Evolutionary conservation across 2,329 filamentous ascomycete genomes (phyloP).

Genomic region (Graphilbum sp.): DNA sequence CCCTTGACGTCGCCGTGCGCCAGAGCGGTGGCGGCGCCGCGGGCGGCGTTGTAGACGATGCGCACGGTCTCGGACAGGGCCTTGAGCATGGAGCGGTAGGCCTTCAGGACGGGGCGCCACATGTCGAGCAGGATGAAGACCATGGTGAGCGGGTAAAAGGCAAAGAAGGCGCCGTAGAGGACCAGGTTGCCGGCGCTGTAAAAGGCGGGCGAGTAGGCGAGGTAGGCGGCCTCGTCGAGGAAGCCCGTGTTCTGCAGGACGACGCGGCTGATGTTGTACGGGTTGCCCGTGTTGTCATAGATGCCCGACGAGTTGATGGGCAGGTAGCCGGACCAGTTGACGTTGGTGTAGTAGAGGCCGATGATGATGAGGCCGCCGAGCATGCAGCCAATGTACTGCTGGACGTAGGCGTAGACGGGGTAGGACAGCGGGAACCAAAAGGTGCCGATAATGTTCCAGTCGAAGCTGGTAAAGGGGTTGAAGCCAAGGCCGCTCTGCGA

Average conservation of each 20-base stretch:
- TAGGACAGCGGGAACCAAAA: constrained; percentile 19
- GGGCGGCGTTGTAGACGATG: neutral
- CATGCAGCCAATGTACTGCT: constrained; percentile 41
- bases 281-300: constrained; percentile 30
- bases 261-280: constrained; percentile 29
- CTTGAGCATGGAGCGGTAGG: constrained; percentile 2
- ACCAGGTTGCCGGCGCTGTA: constrained; percentile 30
- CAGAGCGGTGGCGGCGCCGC: neutral
- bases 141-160: constrained; percentile 34
- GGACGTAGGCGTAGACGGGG: constrained; percentile 42
- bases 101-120: constrained; percentile 2
- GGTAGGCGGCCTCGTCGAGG: constrained; percentile 29
- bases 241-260: constrained; percentile 23
- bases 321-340: constrained; percentile 36
- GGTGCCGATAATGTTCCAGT: constrained; percentile 19
- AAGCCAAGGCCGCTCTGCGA: constrained; percentile 18
- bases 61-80: neutral
- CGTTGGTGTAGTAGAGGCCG: constrained; percentile 40
- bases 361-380: constrained; percentile 38
- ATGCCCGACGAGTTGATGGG: constrained; percentile 35
- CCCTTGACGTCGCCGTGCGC: neutral
- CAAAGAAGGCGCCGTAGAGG: constrained; percentile 39
- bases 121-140: constrained; percentile 32
- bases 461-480: constrained; percentile 21
- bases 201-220: constrained; percentile 33